Base-by-base conservation (phyloP, 805 yeast genomes). In the Suhomyces sp. region DNA sequence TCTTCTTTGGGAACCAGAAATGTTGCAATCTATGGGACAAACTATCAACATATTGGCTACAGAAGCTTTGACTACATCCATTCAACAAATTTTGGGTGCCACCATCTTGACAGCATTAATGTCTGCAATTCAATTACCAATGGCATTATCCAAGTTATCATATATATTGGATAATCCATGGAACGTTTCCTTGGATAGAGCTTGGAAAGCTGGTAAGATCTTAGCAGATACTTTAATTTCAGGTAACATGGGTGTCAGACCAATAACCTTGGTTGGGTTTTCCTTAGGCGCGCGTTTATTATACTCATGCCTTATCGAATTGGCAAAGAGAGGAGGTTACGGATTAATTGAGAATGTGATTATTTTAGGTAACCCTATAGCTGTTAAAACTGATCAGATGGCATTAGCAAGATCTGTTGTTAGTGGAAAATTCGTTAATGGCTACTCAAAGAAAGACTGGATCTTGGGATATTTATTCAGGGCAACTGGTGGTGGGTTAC, bases 1-100 rank as follows among this genome's bases (percentile, higher is more conserved):
- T 0, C 68, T 93, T 6, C 65, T 86, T 31, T 93, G 98, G 98
- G 99, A 93, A 59, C 99, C 99, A 0, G 98, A 93, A 47, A 87
- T 93, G 93, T 77, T 93, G 50, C 82, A 79, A 43, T 84, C 95
- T 36, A 88, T 86, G 76, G 99, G 99, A 55, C 97, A 93, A 59
- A 93, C 98, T 0, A 91, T 93, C 44, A 78, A 79, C 43, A 90
- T 93, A 50, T 71, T 93, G 38, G 98, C 98, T 0, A 84, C 91
- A 25, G 99, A 93, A 61, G 91, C 95, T 0, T 70, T 95, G 35
- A 79, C 95, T 0, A 93, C 91, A 47, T 87, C 96, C 4, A 82
- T 93, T 28, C 99, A 93, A 64, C 98, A 95, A 58, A 83, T 93
- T 38, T 70, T 93, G 23, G 98, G 98, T 33, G 88, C 88, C 9